Conservation (phyloP, 371 early-diverging fungal species). For the Mortierella sp. region DNA sequence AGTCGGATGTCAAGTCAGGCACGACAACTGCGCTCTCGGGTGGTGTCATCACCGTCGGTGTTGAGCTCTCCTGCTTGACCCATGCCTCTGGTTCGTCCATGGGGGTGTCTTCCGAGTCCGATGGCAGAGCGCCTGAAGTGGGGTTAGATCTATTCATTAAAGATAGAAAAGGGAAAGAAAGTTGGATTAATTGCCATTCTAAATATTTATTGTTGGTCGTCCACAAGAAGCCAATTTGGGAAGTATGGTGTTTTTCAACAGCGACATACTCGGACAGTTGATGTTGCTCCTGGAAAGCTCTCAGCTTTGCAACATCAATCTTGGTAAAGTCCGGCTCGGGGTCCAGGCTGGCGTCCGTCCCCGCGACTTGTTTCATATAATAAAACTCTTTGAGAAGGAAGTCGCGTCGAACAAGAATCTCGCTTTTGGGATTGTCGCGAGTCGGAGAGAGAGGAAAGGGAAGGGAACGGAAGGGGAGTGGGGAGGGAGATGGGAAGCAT, state of each 20-base stretch:
- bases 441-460: neutral
- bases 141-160: slow-evolving; percentile 30
- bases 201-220: neutral
- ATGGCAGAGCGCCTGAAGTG: slow-evolving; percentile 22
- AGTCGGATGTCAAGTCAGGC: slow-evolving; percentile 47
- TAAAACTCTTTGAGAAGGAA: slow-evolving; percentile 51
- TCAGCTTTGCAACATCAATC: slow-evolving; percentile 47
- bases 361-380: slow-evolving; percentile 57
- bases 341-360: slow-evolving; percentile 51
- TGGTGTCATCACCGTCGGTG: slow-evolving; percentile 51
- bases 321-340: slow-evolving; percentile 51
- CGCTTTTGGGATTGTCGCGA: slow-evolving; percentile 13
- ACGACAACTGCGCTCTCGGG: slow-evolving; percentile 53
- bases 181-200: neutral
- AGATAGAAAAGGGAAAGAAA: neutral
- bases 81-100: slow-evolving; percentile 32
- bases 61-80: slow-evolving; percentile 48
- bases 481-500: too few relatives aligned
- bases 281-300: slow-evolving; percentile 51
- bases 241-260: neutral
- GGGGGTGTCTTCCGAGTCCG: slow-evolving; percentile 24
- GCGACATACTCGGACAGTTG: slow-evolving; percentile 47
- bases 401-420: slow-evolving; percentile 49
- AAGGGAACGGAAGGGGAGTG: too few relatives aligned
- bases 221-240: neutral